These are phyloP conservation scores for Nyssa sinensis DNA, from an alignment of 148 eudicot species.

Conservation along the genomic window DNA sequence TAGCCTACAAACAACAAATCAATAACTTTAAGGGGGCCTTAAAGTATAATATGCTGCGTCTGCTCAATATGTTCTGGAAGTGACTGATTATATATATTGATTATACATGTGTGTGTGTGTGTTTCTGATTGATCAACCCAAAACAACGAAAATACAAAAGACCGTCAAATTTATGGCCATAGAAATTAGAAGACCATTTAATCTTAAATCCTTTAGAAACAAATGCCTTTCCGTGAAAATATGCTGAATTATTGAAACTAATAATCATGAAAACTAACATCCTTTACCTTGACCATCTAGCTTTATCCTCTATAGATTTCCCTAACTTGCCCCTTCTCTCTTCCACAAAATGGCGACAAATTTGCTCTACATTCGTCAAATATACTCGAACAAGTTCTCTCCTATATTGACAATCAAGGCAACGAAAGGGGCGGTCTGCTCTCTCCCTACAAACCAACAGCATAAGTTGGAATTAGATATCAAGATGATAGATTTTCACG, in stretches of 20 bases:
- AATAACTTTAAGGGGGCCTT: not conserved
- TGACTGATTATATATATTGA: not conserved
- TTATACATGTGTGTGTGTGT: no score
- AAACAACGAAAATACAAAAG: conserved; percentile 14
- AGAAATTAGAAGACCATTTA: not conserved
- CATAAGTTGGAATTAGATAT: conserved; percentile 5
- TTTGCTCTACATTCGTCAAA: conserved; percentile 83
- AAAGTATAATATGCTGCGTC: no score
- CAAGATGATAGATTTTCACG: not conserved
- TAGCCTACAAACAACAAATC: not conserved
- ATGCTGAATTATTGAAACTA: not conserved
- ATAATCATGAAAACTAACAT: not conserved
- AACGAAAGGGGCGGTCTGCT: conserved; percentile 81
- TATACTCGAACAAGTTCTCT: conserved; percentile 89
- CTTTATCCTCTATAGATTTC: conserved; percentile 78
- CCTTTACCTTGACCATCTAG: conserved; percentile 85
- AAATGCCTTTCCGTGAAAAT: not conserved
- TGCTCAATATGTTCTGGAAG: not conserved
- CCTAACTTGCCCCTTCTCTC: conserved; percentile 75
- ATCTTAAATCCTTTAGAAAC: not conserved
- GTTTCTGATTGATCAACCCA: not conserved
- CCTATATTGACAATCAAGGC: conserved; percentile 81
- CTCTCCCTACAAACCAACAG: conserved; percentile 63
- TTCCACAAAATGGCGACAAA: conserved; percentile 86
- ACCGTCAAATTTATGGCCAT: not conserved